Conservation (phyloP, 495 filamentous ascomycete species). For the Aspergillus cavernicola region DNA sequence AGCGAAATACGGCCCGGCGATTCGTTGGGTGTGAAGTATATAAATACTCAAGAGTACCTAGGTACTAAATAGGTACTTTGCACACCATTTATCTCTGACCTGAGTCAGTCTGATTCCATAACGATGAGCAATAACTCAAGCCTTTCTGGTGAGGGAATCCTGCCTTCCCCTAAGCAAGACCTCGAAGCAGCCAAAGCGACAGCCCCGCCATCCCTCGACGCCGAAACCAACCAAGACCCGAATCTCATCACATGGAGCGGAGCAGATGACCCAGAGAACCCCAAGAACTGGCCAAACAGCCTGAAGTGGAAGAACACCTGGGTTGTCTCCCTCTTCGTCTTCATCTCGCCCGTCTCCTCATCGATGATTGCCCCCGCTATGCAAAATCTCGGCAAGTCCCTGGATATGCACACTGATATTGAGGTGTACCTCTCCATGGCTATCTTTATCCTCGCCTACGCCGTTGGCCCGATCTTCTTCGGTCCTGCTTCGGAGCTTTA, state of each 20-base stretch:
- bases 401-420: conserved; percentile 53
- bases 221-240: background rate
- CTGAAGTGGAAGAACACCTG: conserved; percentile 62
- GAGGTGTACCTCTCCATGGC: conserved; percentile 60
- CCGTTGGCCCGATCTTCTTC: conserved; percentile 63
- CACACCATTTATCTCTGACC: no score
- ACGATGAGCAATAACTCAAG: no score
- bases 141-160: no score
- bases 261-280: conserved; percentile 54
- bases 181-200: no score
- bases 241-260: conserved; percentile 47
- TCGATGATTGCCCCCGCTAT: conserved; percentile 73
- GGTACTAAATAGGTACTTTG: no score
- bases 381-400: conserved; percentile 49
- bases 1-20: no score
- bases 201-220: no score
- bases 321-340: conserved; percentile 58
- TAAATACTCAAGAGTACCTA: no score
- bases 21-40: no score
- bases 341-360: conserved; percentile 68
- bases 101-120: no score
- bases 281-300: conserved; percentile 51
- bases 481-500: conserved; percentile 74
- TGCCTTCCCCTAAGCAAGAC: no score
- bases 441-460: conserved; percentile 73